Percentiles rank a stretch among this genome's conserved stretches.
Evolutionary conservation across 2,329 filamentous ascomycete species (phyloP).

Genomic region (Fonsecaea nubica): DNA sequence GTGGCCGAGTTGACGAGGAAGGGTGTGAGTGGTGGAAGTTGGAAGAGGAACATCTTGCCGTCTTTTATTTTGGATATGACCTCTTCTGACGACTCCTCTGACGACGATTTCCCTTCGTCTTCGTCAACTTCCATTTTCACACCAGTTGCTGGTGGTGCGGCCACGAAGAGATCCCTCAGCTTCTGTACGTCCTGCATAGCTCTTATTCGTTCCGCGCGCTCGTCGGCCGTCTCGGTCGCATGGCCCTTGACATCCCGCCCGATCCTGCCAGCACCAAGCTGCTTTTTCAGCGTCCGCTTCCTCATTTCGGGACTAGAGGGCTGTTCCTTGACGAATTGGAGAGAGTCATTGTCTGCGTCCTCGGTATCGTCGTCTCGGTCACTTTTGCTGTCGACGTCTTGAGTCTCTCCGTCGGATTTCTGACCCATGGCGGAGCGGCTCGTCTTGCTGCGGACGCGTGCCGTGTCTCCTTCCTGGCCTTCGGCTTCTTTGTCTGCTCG

Average conservation of each 20-base stretch:
- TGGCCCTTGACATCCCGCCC: conserved; percentile 25
- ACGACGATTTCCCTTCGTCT: conserved; percentile 28
- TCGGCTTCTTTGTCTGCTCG: conserved; percentile 23
- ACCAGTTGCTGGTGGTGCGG: not conserved
- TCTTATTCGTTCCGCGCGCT: conserved; percentile 41
- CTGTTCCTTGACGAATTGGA: conserved; percentile 40
- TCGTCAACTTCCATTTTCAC: conserved; percentile 17
- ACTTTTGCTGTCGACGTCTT: conserved; percentile 29
- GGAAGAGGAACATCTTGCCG: conserved; percentile 67
- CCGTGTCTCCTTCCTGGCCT: conserved; percentile 7
- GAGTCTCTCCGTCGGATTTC: conserved; percentile 23
- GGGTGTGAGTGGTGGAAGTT: conserved; percentile 68
- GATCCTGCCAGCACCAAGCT: conserved; percentile 4
- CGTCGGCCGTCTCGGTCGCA: conserved; percentile 39
- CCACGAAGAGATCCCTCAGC: conserved; percentile 29
- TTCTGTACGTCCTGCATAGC: conserved; percentile 40
- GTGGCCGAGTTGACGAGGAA: conserved; percentile 54
- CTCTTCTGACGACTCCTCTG: conserved; percentile 27
- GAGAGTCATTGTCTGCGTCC: conserved; percentile 30
- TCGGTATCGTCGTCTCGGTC: conserved; percentile 42
- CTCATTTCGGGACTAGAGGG: conserved; percentile 49
- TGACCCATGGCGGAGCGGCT: not conserved
- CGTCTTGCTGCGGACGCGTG: conserved; percentile 7
- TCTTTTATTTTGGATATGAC: conserved; percentile 47
- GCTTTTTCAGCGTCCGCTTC: conserved; percentile 50